Percentiles rank a stretch among this genome's conserved stretches.
Conservation (phyloP, 441 rosid species). For the Gossypium schwendimanii region DNA sequence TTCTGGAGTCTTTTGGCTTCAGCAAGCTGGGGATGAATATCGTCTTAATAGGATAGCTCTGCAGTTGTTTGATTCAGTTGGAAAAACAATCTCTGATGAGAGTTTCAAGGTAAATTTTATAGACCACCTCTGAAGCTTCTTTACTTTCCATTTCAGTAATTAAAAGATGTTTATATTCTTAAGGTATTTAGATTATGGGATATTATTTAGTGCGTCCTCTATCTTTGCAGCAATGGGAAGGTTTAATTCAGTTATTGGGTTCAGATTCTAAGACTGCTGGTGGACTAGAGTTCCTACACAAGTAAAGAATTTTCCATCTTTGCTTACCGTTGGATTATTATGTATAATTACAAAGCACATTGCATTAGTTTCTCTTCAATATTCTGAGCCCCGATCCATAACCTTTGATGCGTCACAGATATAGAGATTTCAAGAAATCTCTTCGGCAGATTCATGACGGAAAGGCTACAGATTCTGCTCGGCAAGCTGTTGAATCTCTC, state of each 20-base stretch:
- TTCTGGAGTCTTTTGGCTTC: conserved; percentile 85
- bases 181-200: neutral
- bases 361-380: neutral
- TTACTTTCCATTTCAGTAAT: conserved; percentile 2
- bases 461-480: conserved; percentile 48
- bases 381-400: neutral
- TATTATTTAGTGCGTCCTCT: neutral
- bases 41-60: conserved; percentile 74
- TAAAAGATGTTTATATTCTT: neutral
- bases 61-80: conserved; percentile 84
- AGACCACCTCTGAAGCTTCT: neutral
- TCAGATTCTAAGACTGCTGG: conserved; percentile 72
- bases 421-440: conserved; percentile 87
- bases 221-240: conserved; percentile 87
- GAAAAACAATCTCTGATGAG: conserved; percentile 84
- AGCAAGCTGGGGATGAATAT: conserved; percentile 70
- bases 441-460: conserved; percentile 55
- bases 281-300: conserved; percentile 86
- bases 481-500: conserved; percentile 67
- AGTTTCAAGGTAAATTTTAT: conserved; percentile 62
- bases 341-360: neutral
- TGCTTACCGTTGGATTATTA: neutral
- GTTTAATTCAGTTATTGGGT: conserved; percentile 72
- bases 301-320: conserved; percentile 34
- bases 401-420: conserved; percentile 36